Evolutionary conservation across 2,329 filamentous ascomycete species (phyloP).

Genomic region (Claviceps spartinae): DNA sequence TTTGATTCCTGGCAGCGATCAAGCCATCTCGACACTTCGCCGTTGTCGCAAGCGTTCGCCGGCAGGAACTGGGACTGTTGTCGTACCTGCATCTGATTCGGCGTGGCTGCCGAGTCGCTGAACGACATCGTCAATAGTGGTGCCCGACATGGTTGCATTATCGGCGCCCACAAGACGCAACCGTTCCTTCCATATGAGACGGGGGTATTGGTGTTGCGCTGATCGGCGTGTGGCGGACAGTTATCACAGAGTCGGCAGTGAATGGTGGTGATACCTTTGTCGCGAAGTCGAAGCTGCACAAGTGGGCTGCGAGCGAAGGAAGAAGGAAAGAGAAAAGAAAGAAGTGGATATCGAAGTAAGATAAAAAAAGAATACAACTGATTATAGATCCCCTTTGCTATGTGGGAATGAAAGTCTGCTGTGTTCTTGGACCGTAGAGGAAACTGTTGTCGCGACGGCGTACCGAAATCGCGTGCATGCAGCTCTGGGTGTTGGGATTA

Average conservation of each 20-base stretch:
- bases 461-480: slow-evolving; percentile 5
- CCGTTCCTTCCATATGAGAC: slow-evolving; percentile 22
- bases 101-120: slow-evolving; percentile 37
- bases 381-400: background rate
- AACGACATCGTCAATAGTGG: slow-evolving; percentile 49
- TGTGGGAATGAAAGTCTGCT: slow-evolving; percentile 2
- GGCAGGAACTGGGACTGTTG: background rate
- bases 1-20: background rate
- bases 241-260: slow-evolving; percentile 3
- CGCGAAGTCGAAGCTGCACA: slow-evolving; percentile 6
- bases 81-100: slow-evolving; percentile 38
- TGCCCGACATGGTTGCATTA: slow-evolving; percentile 46
- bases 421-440: background rate
- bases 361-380: too few relatives aligned
- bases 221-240: slow-evolving; percentile 6
- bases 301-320: background rate
- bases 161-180: slow-evolving; percentile 24
- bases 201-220: slow-evolving; percentile 11
- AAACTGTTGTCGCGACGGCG: slow-evolving; percentile 1
- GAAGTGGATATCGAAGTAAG: background rate
- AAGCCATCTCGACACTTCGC: background rate
- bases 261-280: slow-evolving; percentile 12
- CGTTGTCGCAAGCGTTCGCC: background rate
- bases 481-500: slow-evolving; percentile 5
- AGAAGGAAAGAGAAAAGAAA: background rate